Percentiles rank a stretch among this genome's conserved stretches.
Conservation (phyloP, 805 yeast species). For the Blastobotrys mokoenaii region DNA sequence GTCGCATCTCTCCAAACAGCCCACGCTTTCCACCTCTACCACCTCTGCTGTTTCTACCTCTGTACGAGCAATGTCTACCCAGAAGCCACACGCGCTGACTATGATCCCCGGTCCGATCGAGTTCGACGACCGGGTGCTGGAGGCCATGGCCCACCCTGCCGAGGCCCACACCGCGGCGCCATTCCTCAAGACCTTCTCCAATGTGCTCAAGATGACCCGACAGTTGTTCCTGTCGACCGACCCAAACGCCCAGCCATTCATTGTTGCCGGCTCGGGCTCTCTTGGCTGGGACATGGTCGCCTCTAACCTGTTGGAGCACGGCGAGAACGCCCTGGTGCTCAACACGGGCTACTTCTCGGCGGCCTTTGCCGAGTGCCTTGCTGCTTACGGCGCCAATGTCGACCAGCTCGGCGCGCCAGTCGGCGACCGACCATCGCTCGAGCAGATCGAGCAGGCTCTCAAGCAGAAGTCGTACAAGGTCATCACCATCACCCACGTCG, state of each 20-base stretch:
- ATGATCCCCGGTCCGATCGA: slow-evolving; percentile 85
- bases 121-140: slow-evolving; percentile 69
- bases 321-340: slow-evolving; percentile 69
- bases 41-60: neutral
- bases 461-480: slow-evolving; percentile 46
- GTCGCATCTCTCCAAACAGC: neutral
- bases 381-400: slow-evolving; percentile 66
- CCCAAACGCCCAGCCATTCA: slow-evolving; percentile 65
- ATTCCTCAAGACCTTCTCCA: slow-evolving; percentile 65
- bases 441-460: slow-evolving; percentile 48
- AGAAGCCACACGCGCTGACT: slow-evolving; percentile 28
- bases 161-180: slow-evolving; percentile 87
- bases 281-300: slow-evolving; percentile 91
- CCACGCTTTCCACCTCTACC: neutral
- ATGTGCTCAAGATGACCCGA: slow-evolving; percentile 59
- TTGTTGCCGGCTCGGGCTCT: slow-evolving; percentile 86
- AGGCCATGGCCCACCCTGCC: slow-evolving; percentile 75
- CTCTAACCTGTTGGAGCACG: slow-evolving; percentile 56
- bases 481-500: slow-evolving; percentile 88
- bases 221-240: slow-evolving; percentile 63
- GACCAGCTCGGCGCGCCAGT: slow-evolving; percentile 63
- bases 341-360: slow-evolving; percentile 88
- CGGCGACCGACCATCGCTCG: slow-evolving; percentile 61
- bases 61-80: slow-evolving; percentile 10
- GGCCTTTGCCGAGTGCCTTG: slow-evolving; percentile 67